phyloP scores from a whole-genome alignment of 345 rosid genomes.

The Luvunga scandens region DNA sequence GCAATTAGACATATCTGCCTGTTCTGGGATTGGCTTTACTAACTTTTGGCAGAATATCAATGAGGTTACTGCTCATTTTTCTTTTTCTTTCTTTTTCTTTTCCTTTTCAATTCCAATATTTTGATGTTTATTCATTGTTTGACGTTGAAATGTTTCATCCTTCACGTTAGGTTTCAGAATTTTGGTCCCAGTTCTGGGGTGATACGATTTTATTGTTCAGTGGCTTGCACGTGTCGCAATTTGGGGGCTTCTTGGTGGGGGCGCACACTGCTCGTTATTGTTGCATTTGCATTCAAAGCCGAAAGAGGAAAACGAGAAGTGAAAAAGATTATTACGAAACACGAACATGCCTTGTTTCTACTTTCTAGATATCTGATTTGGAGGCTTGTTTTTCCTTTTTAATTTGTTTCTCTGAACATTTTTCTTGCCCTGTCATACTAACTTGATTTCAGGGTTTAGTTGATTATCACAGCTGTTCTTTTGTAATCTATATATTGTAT shows the following conservation, averaged over 20 bases:
- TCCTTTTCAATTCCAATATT: neutral
- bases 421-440: no score
- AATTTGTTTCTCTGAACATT: no score
- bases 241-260: neutral
- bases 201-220: neutral
- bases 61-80: no score
- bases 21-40: slow-evolving; percentile 7
- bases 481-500: no score
- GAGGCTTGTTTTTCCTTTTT: no score
- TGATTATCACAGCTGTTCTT: no score
- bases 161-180: neutral
- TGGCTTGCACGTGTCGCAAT: neutral
- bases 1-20: neutral
- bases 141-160: slow-evolving; percentile 15
- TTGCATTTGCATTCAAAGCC: neutral
- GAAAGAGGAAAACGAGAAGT: no score
- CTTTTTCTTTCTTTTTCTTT: no score
- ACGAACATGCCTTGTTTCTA: no score
- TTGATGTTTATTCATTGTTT: neutral
- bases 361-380: no score
- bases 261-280: neutral
- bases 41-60: neutral
- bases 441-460: no score
- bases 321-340: no score
- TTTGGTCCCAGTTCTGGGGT: neutral